Evolutionary conservation across 2,329 filamentous ascomycete genomes (phyloP).

Genomic region (Aspergillus aculeatinus): DNA sequence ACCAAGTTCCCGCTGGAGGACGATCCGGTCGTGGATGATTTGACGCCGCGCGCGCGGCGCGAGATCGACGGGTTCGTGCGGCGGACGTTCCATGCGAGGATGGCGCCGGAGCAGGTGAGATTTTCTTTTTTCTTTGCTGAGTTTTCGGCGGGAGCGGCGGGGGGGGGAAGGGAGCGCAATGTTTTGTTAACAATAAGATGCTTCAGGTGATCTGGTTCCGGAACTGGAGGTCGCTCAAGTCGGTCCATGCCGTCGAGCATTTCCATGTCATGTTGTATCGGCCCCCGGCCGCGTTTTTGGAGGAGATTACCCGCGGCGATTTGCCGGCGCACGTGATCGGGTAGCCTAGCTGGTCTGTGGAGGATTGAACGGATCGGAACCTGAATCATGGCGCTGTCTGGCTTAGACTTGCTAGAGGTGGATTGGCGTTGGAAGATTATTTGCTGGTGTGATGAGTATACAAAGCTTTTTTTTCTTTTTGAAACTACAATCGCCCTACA

Average conservation of each 20-base stretch:
- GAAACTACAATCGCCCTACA: too few relatives aligned
- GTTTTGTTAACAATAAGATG: too few relatives aligned
- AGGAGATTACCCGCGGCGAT: constrained; percentile 71
- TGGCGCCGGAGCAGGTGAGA: constrained; percentile 44
- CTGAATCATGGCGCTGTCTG: too few relatives aligned
- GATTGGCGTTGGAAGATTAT: too few relatives aligned
- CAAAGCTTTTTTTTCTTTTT: too few relatives aligned
- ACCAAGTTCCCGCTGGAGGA: constrained; percentile 81
- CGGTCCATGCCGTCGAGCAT: constrained; percentile 82
- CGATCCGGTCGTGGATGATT: constrained; percentile 62
- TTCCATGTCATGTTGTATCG: constrained; percentile 91
- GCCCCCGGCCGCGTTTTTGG: constrained; percentile 68
- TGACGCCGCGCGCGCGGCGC: constrained; percentile 62
- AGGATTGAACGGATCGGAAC: too few relatives aligned
- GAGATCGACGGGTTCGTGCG: constrained; percentile 71
- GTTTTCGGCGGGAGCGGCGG: neutral
- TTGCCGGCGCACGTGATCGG: constrained; percentile 46
- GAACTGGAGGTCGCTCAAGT: constrained; percentile 85
- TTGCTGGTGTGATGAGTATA: too few relatives aligned
- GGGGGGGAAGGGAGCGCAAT: neutral
- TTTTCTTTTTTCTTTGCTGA: constrained; percentile 13
- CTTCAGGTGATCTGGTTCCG: constrained; percentile 77
- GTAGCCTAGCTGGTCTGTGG: neutral
- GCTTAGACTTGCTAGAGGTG: too few relatives aligned
- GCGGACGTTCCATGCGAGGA: constrained; percentile 59